Evolutionary conservation across 2,329 filamentous ascomycete species (phyloP).

Genomic region (Aschersonia sp.): DNA sequence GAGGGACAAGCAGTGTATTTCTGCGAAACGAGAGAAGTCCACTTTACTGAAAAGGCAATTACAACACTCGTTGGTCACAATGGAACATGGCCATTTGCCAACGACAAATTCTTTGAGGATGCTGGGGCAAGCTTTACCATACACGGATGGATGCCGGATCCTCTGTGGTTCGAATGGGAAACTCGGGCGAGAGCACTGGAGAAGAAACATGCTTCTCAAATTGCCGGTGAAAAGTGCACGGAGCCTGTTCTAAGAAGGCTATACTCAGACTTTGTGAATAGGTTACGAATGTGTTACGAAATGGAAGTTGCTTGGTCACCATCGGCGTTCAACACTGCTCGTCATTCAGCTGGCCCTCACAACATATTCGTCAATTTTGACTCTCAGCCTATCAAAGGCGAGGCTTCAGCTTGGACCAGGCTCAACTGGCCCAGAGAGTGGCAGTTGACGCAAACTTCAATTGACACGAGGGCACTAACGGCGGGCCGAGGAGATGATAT

Average conservation of each 20-base stretch:
- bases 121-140: slow-evolving; percentile 24
- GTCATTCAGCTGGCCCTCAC: slow-evolving; percentile 14
- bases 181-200: slow-evolving; percentile 14
- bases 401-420: background rate
- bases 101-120: slow-evolving; percentile 19
- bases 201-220: slow-evolving; percentile 8
- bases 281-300: slow-evolving; percentile 24
- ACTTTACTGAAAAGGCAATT: background rate
- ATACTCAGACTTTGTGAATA: slow-evolving; percentile 10
- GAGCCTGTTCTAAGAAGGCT: slow-evolving; percentile 1
- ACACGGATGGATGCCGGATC: slow-evolving; percentile 27
- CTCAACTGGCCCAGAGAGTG: slow-evolving; percentile 12
- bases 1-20: background rate
- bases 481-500: background rate
- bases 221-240: slow-evolving; percentile 4
- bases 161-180: slow-evolving; percentile 19
- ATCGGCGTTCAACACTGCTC: slow-evolving; percentile 10
- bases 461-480: background rate
- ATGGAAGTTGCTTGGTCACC: slow-evolving; percentile 29
- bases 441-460: slow-evolving; percentile 10
- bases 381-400: slow-evolving; percentile 1
- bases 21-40: background rate
- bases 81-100: slow-evolving; percentile 18
- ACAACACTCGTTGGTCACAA: slow-evolving; percentile 10
- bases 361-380: slow-evolving; percentile 17